Evolutionary conservation across 169 alveolate genomes (phyloP).

Genomic region (Plasmodium chabaudi): DNA sequence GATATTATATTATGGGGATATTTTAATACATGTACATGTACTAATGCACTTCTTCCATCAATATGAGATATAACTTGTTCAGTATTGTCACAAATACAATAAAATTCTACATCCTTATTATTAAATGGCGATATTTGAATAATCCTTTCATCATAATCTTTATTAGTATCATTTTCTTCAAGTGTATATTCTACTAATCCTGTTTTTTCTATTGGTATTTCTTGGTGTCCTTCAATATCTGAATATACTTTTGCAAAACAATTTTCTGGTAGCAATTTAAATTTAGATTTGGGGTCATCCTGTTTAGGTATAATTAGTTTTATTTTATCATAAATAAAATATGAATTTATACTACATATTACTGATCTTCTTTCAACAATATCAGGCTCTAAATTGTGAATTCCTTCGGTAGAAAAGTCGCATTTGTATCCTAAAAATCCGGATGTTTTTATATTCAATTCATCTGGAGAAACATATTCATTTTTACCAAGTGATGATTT

Average conservation of each 20-base stretch:
- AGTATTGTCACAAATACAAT: constrained; percentile 55
- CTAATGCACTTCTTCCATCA: constrained; percentile 59
- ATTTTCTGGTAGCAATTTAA: constrained; percentile 47
- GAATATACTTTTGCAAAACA: constrained; percentile 53
- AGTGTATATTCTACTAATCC: constrained; percentile 54
- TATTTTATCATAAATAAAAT: constrained; percentile 65
- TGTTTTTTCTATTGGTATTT: constrained; percentile 11
- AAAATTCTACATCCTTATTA: constrained; percentile 45
- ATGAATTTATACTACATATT: constrained; percentile 38
- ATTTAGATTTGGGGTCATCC: neutral
- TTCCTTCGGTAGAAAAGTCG: constrained; percentile 48
- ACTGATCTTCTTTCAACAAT: constrained; percentile 36
- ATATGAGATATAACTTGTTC: constrained; percentile 35
- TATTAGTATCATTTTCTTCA: constrained; percentile 16
- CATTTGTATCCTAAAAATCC: constrained; percentile 64
- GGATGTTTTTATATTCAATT: constrained; percentile 7
- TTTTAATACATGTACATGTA: constrained; percentile 38
- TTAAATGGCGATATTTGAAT: constrained; percentile 59
- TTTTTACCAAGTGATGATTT: constrained; percentile 4
- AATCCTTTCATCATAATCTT: constrained; percentile 22
- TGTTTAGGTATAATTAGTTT: constrained; percentile 38
- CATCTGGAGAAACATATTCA: constrained; percentile 7
- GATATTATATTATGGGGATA: constrained; percentile 53
- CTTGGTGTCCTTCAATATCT: constrained; percentile 18
- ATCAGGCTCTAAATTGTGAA: constrained; percentile 63